phyloP scores from a whole-genome alignment of 2,329 filamentous ascomycete species.

The Penicillium decumbens region DNA sequence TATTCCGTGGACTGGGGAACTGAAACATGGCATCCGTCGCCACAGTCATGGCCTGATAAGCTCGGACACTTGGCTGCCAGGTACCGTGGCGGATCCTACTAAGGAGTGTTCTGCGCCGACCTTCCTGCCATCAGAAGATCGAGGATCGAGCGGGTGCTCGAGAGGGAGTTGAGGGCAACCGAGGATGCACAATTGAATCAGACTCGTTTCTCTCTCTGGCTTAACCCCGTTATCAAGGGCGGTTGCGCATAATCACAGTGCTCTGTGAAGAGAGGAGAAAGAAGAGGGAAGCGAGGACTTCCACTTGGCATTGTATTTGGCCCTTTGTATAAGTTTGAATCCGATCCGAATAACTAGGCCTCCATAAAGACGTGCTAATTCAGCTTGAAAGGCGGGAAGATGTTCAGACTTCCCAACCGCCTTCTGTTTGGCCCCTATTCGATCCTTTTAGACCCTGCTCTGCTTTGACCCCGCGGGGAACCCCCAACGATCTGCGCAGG shows the following conservation, averaged over 20 bases:
- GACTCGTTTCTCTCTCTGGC: background rate
- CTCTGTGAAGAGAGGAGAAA: background rate
- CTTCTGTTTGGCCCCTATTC: background rate
- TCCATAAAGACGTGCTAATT: background rate
- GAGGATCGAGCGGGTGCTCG: no score
- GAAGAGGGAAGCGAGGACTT: background rate
- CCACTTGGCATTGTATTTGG: background rate
- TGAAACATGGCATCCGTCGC: background rate
- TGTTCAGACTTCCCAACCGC: background rate
- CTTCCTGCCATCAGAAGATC: no score
- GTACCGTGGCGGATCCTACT: conserved; percentile 8
- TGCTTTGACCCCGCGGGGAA: background rate
- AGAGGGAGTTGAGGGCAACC: background rate
- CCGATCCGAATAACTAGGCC: background rate
- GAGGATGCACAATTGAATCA: background rate
- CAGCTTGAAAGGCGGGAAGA: background rate
- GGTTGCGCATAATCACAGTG: background rate
- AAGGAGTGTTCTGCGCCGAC: background rate
- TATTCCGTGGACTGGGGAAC: background rate
- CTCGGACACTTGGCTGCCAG: conserved; percentile 12
- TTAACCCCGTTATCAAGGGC: background rate
- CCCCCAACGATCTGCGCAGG: conserved; percentile 1
- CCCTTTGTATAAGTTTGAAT: background rate
- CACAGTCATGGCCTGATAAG: background rate
- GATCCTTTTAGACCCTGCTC: background rate